Base-by-base conservation (phyloP, 192 early-diverging fungal genomes). In the Entomortierella chlamydospora region DNA sequence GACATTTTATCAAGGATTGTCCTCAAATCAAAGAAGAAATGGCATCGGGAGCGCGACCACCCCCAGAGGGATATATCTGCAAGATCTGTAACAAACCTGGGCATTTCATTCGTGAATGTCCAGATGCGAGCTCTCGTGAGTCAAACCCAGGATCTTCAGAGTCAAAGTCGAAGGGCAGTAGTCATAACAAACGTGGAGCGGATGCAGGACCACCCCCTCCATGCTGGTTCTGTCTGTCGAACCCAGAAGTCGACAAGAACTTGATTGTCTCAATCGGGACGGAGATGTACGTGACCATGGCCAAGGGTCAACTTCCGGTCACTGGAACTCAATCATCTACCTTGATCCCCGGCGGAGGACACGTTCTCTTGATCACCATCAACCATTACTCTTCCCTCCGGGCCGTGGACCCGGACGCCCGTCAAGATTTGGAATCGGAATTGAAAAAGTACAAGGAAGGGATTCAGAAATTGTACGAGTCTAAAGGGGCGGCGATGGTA, bases 201-300 rank as follows among this genome's bases (percentile, higher is more conserved):
- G 29, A 54, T 9, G 17, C 15, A 3, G 26, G n/a, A n/a, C n/a
- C 41, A 37, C 64, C 45, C 22, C 57, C 51, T 13, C 85, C 90
- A 5, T 99, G 97, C 83, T 99, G 97, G 97, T 99, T 99, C 81
- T 99, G 97, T 76, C 83, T 99, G 52, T 88, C 95, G 0, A 97
- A 95, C 68, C 96, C 97, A 1, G 90, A 92, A 42, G 83, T 97
- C 26, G 94, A 92, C 70, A 95, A 95, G 82, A 95, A 97, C 55
- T 84, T 99, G 63, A 95, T 99, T 72, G 88, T 92, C 2, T 89
- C 92, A 1, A 93, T 98, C 79, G 92, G 91, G 5, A 82, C 84
- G 22, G 93, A 97, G 61, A 83, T 90, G 9, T 99, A 99, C 66
- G 57, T 94, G 34, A 91, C 96, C 15, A 82, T 95, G 65, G 90